A percentile compares a stretch with the other conserved stretches of the same genome.
phyloP scores from a whole-genome alignment of 805 yeast genomes.

The Suhomyces sp. region DNA sequence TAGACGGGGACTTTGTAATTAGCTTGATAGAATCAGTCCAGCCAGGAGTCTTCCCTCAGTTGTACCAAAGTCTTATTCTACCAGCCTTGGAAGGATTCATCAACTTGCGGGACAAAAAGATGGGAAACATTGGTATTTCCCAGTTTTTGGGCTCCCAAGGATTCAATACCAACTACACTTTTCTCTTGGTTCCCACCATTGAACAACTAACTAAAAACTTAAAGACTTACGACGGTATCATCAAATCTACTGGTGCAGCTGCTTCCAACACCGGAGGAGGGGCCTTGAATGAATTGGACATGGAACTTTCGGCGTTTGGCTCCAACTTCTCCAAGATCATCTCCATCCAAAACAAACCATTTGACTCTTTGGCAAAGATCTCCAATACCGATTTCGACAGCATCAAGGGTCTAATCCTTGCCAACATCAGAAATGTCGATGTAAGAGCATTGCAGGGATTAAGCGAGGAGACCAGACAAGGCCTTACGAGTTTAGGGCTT shows the following conservation, averaged over 20 bases:
- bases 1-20: slow-evolving; percentile 50
- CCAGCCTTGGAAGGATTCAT: slow-evolving; percentile 50
- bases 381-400: slow-evolving; percentile 30
- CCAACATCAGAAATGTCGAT: slow-evolving; percentile 28
- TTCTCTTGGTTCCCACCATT: slow-evolving; percentile 25
- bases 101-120: slow-evolving; percentile 54
- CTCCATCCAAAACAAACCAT: slow-evolving; percentile 55
- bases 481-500: not conserved
- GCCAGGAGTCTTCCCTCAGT: slow-evolving; percentile 52
- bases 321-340: slow-evolving; percentile 75
- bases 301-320: slow-evolving; percentile 71
- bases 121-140: slow-evolving; percentile 49
- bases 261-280: slow-evolving; percentile 16
- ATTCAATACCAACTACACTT: slow-evolving; percentile 19
- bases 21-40: slow-evolving; percentile 73
- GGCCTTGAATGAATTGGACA: slow-evolving; percentile 45
- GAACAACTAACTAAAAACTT: slow-evolving; percentile 34
- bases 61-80: slow-evolving; percentile 47
- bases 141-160: slow-evolving; percentile 34
- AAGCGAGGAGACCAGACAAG: slow-evolving; percentile 12
- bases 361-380: slow-evolving; percentile 69
- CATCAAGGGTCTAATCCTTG: slow-evolving; percentile 25
- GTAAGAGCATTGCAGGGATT: slow-evolving; percentile 23
- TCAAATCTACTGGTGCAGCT: slow-evolving; percentile 14
- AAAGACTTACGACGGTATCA: slow-evolving; percentile 26